Base-by-base conservation (phyloP, 176 grass and related monocot genomes). In the Oropetium thomaeum region DNA sequence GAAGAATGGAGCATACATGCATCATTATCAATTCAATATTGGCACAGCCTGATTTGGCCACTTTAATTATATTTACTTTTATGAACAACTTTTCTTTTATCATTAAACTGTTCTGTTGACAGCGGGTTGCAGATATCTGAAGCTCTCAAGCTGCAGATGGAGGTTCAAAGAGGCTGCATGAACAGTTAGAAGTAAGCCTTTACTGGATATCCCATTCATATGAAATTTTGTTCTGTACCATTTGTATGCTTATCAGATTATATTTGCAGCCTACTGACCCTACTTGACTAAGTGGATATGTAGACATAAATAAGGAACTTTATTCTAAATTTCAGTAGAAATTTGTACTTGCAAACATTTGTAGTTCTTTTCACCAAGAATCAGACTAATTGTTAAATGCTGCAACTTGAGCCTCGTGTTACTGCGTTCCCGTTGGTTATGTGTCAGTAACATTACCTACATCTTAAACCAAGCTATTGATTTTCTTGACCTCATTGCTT, bases 81-180 rank as follows among this genome's bases (percentile, higher is more conserved):
- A 29, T 42, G 16, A n/a, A 29, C 13, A 63, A 29, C 20, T 40
- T 73, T 82, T n/a, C n/a, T n/a, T 27, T 26, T 5, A 82, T 79
- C 17, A n/a, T 60, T 65, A 14, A 78, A 66, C 65, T 51, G 44
- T 78, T 83, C 29, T 41, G 2, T 86, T 67, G 19, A 58, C 88
- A 97, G 94, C 73, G 94, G 88, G 47, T 67, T 91, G 37, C 88
- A 85, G 64, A 97, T 97, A 72, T 91, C 75, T 65, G 94, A 97
- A 76, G 94, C 94, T 44, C 84, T 97, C 37, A 97, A 93, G 71
- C 74, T 97, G 65, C 94, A 93, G 83, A 93, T 97, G 90, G 90
- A 97, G 78, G 94, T 97, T 20, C 94, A 93, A 85, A 97, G 57
- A 81, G 90, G 29, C 79, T 97, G 30, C 88, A 93, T 71, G 90